Evolutionary conservation across 169 alveolate species (phyloP), one percentile per base, ranked within the genome.

Genomic region (Cryptosporidium andersoni): DNA sequence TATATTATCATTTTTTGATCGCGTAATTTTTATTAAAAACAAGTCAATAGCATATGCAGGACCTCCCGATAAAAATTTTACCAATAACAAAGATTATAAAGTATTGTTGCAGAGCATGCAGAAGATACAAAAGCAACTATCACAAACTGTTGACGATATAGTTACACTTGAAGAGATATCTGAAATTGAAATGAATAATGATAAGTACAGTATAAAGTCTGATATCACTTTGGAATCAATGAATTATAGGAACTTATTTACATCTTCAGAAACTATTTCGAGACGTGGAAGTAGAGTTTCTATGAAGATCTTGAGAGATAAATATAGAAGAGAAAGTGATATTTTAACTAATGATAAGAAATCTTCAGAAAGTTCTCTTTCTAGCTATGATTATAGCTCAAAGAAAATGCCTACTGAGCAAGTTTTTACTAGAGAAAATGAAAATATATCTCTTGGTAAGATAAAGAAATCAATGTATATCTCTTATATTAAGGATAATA

Each of bases 231-330:
- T n/a, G 56, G 56, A 12, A 51, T 14, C 37, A 6, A 64, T 64
- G 80, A 64, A 42, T 64, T 25, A 16, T 2, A 60, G 8, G 25
- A 4, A 5, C 2, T 36, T 39, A 16, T 14, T 34, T 14, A 16
- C 48, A 36, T 52, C 11, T 51, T 12, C 53, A 25, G 9, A 4
- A 25, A 60, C n/a, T 11, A 55, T 63, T 3, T 74, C 85, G 1
- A 74, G 85, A 55, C 55, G 68, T 43, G 85, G 85, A 39, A 74
- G 85, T 11, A 39, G 85, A 40, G 48, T 74, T 6, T 74, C 85
- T 25, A 58, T 74, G 16, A 43, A 66, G 11, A 63, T 16, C 2
- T 68, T 74, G 9, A 36, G 45, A 47, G 74, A 56, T 12, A 74
- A 74, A 48, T 74, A 74, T 43, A 56, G 63, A 42, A 74, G 85